Evolutionary conservation across 495 filamentous ascomycete species (phyloP).

Genomic region (Talaromyces adpressus): DNA sequence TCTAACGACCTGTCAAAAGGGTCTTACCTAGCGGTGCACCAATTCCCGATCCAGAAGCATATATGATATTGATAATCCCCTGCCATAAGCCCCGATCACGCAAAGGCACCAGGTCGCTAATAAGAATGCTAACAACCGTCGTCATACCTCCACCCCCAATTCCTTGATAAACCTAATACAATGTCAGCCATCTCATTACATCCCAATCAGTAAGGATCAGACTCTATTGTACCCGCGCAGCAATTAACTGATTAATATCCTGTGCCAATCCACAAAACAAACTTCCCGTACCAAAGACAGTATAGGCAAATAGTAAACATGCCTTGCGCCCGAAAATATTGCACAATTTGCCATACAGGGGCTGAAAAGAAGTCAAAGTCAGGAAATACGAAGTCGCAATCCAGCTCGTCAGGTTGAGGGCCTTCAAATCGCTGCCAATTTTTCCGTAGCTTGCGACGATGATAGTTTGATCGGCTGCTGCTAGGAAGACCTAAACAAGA

Average conservation of each 20-base stretch:
- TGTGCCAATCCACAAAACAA: slow-evolving; percentile 65
- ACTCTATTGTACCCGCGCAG: slow-evolving; percentile 41
- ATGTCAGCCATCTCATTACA: background rate
- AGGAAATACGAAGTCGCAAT: slow-evolving; percentile 78
- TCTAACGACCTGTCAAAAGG: background rate
- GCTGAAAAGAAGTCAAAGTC: slow-evolving; percentile 73
- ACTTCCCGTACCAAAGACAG: slow-evolving; percentile 67
- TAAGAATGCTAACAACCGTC: slow-evolving; percentile 67
- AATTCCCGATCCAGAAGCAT: slow-evolving; percentile 57
- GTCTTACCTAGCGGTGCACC: slow-evolving; percentile 63
- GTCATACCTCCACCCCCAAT: slow-evolving; percentile 86
- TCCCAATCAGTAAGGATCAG: background rate
- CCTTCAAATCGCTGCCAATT: slow-evolving; percentile 74
- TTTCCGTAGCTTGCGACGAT: slow-evolving; percentile 72
- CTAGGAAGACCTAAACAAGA: slow-evolving; percentile 51
- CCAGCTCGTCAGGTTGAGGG: slow-evolving; percentile 75
- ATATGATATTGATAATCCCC: slow-evolving; percentile 77
- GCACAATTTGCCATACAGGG: slow-evolving; percentile 67
- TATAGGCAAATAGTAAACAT: slow-evolving; percentile 65
- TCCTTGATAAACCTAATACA: slow-evolving; percentile 48
- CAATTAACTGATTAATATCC: slow-evolving; percentile 64
- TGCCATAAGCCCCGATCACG: slow-evolving; percentile 77
- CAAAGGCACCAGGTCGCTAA: slow-evolving; percentile 71
- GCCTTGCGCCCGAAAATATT: slow-evolving; percentile 82
- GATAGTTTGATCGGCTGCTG: slow-evolving; percentile 75